Evolutionary conservation across 2,329 filamentous ascomycete species (phyloP), one percentile per base, ranked within the genome.

Genomic region (Penicillium sp.): DNA sequence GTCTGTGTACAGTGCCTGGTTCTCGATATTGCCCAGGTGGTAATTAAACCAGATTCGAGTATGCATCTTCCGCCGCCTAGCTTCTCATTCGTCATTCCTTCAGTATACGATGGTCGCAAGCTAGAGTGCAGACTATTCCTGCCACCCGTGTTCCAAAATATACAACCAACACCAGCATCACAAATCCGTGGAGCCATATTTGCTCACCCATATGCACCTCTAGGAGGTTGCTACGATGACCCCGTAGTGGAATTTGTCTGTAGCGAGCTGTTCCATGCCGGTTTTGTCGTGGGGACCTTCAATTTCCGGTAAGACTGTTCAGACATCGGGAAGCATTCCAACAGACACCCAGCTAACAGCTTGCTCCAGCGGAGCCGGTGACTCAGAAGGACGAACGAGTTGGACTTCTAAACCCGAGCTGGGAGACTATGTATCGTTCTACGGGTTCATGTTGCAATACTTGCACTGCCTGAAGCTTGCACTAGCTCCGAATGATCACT

Each of bases 151-250:
- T 40, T 57, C 39, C 31, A 58, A 67, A 55, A 62, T 67, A 51
- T 42, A 56, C 56, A 67, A 54, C 43, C 52, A 55, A 32, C 52
- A 49, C 21, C 50, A n/a, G 31, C 5, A 6, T 77, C 71, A 73
- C 67, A 56, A 44, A 77, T 71, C 55, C 79, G 73, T 56, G 84
- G 80, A 3, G 86, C 86, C 0, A 79, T 96, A 3, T 77, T 97
- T 38, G 92, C 92, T 11, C 94, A 97, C 72, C 93, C 94, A 0
- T 97, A 97, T 69, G 91, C 91, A 32, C 87, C 91, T 0, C 78
- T 97, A 48, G 94, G 94, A 4, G 94, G 93, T 5, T 86, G 80
- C 71, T 94, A 86, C 68, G 90, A 97, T 69, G 92, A 97, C 69
- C 83, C 84, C 0, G 81, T 96, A 0, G 88, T 97, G 1, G 80